Evolutionary conservation across 176 grass and related monocot species (phyloP).

Genomic region (Tuctoria greenei): DNA sequence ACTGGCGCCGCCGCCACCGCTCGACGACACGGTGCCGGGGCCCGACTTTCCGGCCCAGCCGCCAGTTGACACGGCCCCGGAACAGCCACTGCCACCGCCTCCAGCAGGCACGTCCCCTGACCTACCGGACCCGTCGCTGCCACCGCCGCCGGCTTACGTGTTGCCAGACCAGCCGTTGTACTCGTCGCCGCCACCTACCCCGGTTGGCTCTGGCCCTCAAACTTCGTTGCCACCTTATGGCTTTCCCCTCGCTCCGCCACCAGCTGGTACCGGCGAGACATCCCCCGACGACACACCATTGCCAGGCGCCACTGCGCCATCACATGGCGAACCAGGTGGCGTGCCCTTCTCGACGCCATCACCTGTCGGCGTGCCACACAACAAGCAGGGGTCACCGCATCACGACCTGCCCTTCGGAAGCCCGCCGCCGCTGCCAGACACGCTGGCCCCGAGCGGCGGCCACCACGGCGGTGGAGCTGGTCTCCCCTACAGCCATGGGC

Average conservation of each 20-base stretch:
- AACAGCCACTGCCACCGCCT: slow-evolving; percentile 16
- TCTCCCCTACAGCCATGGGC: slow-evolving; percentile 35
- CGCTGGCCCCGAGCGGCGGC: slow-evolving; percentile 33
- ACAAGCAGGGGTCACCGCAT: slow-evolving; percentile 18
- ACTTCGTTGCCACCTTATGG: slow-evolving; percentile 22
- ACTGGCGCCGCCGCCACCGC: neutral
- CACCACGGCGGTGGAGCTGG: slow-evolving; percentile 24
- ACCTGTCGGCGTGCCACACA: slow-evolving; percentile 9
- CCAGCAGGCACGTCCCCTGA: neutral
- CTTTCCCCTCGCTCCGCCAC: neutral
- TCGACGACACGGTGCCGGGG: slow-evolving; percentile 15
- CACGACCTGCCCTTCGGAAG: slow-evolving; percentile 27
- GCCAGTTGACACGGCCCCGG: slow-evolving; percentile 24
- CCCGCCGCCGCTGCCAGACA: slow-evolving; percentile 29
- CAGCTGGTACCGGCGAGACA: neutral
- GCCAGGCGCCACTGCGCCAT: neutral
- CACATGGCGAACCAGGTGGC: slow-evolving; percentile 2
- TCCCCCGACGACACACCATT: neutral
- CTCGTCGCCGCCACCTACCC: slow-evolving; percentile 34
- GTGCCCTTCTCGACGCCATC: slow-evolving; percentile 17
- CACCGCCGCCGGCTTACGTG: slow-evolving; percentile 13
- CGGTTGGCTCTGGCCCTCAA: neutral
- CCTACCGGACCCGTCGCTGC: slow-evolving; percentile 4
- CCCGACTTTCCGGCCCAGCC: slow-evolving; percentile 23
- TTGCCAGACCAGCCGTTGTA: slow-evolving; percentile 21